Percentiles rank a stretch among this genome's conserved stretches.
phyloP scores from a whole-genome alignment of 225 moss, liverwort and hornwort genomes.

The Pleurozium schreberi region DNA sequence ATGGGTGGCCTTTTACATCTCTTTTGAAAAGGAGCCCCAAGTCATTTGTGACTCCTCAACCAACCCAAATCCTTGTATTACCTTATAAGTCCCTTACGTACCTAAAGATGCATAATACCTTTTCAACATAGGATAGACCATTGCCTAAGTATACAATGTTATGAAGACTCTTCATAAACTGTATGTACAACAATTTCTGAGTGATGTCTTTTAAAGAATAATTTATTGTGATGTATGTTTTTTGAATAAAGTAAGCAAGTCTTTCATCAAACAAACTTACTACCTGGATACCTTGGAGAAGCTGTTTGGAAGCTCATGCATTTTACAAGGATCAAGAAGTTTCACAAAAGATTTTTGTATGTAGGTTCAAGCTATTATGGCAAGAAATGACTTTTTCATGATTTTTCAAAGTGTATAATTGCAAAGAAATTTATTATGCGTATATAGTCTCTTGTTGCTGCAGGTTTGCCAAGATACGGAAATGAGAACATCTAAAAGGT shows the following conservation, averaged over 20 bases:
- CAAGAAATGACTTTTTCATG: background rate
- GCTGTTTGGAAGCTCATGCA: accelerated
- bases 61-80: background rate
- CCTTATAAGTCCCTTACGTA: accelerated
- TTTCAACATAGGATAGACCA: accelerated
- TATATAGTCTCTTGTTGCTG: no score
- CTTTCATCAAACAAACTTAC: background rate
- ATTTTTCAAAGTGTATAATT: background rate
- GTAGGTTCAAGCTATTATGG: background rate
- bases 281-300: accelerated
- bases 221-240: background rate
- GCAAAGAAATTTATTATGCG: no score
- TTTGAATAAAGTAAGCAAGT: background rate
- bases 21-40: accelerated
- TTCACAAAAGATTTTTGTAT: background rate
- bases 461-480: background rate
- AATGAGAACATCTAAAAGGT: background rate
- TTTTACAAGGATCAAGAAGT: background rate
- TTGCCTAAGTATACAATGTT: background rate
- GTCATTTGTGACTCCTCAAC: background rate
- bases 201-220: background rate
- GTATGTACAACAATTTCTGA: accelerated
- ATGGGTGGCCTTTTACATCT: background rate
- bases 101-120: background rate
- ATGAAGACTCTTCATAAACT: no score